These are phyloP conservation scores for Colletotrichum cordylinicola DNA, from an alignment of 2,329 filamentous ascomycete genomes.

Conservation along the genomic window DNA sequence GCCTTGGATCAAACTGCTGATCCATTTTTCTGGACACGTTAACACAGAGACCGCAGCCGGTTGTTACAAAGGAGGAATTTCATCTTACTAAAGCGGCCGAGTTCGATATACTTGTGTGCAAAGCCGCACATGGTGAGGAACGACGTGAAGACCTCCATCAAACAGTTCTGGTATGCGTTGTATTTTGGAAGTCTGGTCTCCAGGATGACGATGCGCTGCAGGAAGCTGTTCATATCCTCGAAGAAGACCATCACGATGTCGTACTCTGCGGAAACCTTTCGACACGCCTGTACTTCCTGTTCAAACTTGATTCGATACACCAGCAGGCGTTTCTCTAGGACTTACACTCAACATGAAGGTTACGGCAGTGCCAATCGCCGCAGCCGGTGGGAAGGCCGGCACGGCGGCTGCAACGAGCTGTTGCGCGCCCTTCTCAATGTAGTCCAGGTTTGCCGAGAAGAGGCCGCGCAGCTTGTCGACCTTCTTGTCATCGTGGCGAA, in stretches of 20 bases:
- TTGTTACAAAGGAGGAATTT: neutral
- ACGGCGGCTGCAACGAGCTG: constrained; percentile 34
- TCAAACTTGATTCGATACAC: neutral
- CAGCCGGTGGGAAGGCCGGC: constrained; percentile 35
- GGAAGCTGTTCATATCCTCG: constrained; percentile 40
- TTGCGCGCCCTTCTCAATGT: constrained; percentile 32
- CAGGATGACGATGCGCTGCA: constrained; percentile 37
- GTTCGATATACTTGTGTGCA: constrained; percentile 38
- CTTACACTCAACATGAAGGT: constrained; percentile 35
- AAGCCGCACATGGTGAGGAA: constrained; percentile 37
- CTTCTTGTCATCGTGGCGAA: constrained; percentile 37
- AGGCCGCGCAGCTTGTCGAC: constrained; percentile 35
- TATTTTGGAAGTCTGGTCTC: constrained; percentile 34
- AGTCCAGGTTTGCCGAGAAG: constrained; percentile 33
- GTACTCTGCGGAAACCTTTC: constrained; percentile 39
- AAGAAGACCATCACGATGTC: constrained; percentile 44
- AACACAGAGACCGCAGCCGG: neutral
- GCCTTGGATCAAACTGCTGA: constrained; percentile 32
- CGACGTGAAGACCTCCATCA: constrained; percentile 42
- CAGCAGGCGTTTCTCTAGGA: neutral
- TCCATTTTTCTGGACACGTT: constrained; percentile 31
- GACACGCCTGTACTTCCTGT: constrained; percentile 24
- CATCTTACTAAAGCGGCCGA: constrained; percentile 33
- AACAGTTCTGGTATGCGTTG: constrained; percentile 35
- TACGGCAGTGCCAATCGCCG: constrained; percentile 37